Percentiles rank a stretch among this genome's conserved stretches.
Conservation (phyloP, 176 grass and related monocot genomes). For the Elaeis guineensis region DNA sequence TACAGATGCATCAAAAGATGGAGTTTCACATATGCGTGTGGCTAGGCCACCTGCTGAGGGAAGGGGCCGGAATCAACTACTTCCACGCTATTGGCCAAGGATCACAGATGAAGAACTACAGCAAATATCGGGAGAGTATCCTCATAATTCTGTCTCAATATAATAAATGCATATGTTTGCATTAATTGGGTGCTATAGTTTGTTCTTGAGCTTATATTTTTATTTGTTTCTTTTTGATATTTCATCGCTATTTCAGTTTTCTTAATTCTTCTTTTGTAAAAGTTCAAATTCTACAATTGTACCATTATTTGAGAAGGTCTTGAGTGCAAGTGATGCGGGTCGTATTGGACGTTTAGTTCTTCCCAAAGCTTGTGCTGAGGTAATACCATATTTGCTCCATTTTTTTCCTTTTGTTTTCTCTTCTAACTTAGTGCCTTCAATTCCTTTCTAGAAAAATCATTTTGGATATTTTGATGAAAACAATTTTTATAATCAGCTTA, state of each 20-base stretch:
- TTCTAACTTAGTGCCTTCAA: conserved; percentile 1
- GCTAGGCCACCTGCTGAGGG: conserved; percentile 92
- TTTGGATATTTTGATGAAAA: too few relatives aligned
- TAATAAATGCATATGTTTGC: background rate
- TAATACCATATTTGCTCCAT: conserved; percentile 26
- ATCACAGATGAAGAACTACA: conserved; percentile 99
- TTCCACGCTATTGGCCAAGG: conserved; percentile 98
- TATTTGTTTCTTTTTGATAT: background rate
- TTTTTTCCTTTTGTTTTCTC: conserved; percentile 6
- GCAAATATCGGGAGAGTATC: conserved; percentile 99
- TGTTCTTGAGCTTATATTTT: background rate
- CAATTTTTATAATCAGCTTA: too few relatives aligned
- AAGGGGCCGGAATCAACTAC: conserved; percentile 82
- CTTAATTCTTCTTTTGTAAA: conserved; percentile 41
- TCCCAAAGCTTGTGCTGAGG: conserved; percentile 99
- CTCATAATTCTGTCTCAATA: background rate
- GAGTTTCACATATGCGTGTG: conserved; percentile 80
- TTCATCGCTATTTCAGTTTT: conserved; percentile 21
- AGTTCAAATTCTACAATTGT: conserved; percentile 97
- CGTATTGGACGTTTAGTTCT: conserved; percentile 98
- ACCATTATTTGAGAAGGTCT: conserved; percentile 96
- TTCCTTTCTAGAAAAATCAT: background rate
- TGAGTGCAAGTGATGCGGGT: conserved; percentile 96
- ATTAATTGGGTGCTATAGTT: background rate
- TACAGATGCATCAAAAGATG: conserved; percentile 63